These are phyloP conservation scores for Canavalia ensiformis DNA, from an alignment of 306 rosid species.

Conservation along the genomic window DNA sequence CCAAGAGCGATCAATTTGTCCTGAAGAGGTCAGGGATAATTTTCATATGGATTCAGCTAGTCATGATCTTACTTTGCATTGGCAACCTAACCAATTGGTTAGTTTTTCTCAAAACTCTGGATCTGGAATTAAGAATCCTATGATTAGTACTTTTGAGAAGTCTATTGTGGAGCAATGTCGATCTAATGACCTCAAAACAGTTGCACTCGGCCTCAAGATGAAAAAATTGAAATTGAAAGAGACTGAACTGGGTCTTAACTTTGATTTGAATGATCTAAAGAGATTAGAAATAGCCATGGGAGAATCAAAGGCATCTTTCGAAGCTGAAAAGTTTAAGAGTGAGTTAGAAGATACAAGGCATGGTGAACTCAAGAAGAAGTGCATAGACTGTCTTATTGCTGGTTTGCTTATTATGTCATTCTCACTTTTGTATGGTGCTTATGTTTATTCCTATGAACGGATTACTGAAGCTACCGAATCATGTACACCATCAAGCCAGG, in stretches of 20 bases:
- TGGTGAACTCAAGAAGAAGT: conserved; percentile 75
- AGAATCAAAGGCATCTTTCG: conserved; percentile 74
- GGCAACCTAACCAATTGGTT: conserved; percentile 59
- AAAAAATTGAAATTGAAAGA: conserved; percentile 61
- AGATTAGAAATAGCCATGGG: conserved; percentile 78
- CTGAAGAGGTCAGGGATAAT: conserved; percentile 55
- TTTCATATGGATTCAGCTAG: conserved; percentile 47
- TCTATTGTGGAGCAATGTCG: conserved; percentile 74
- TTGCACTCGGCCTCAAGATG: conserved; percentile 70
- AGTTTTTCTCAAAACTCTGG: conserved; percentile 52
- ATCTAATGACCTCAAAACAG: conserved; percentile 74
- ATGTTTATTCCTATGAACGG: conserved; percentile 70
- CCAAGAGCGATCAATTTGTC: conserved; percentile 45
- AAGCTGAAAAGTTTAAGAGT: conserved; percentile 78
- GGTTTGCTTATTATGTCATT: conserved; percentile 80
- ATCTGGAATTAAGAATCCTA: conserved; percentile 47
- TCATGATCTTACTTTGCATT: conserved; percentile 57
- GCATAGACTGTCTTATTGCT: conserved; percentile 84
- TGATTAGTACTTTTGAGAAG: conserved; percentile 56
- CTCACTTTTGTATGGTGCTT: conserved; percentile 72
- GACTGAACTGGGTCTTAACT: conserved; percentile 61
- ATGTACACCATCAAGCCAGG: conserved; percentile 74
- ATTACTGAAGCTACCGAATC: conserved; percentile 74
- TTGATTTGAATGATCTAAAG: conserved; percentile 67
- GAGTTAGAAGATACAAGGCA: conserved; percentile 76